Base-by-base conservation (phyloP, 345 rosid genomes). In the Pugionium dolabratum region DNA sequence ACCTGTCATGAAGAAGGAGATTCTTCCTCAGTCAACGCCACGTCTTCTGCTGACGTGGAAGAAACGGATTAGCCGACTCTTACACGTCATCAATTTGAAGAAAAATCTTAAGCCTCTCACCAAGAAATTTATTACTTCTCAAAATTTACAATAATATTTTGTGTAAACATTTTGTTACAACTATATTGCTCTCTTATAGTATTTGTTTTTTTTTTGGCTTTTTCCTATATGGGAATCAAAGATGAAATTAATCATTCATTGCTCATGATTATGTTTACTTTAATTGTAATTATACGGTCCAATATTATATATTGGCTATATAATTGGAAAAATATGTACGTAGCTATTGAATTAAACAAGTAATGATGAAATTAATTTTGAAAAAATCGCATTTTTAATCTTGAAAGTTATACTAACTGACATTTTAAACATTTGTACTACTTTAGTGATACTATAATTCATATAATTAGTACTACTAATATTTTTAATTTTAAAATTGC, bases 11-110 rank as follows among this genome's bases (percentile, higher is more conserved):
- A 37, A 70, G 58, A 47, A 71, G 40, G 59, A 63, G 6, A 48
- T 33, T 11, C 4, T 27, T 33, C 11, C 4, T 48, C 86, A 83
- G 65, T 70, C 73, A 6, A 86, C 59, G 63, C 78, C 82, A 0
- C 78, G 74, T 2, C 79, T 69, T 5, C 45, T 84, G n/a, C 78
- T 85, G 64, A 81, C 84, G 83, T 93, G 97, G 97, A 83, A 85
- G 49, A 87, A 78, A 78, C 78, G 80, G 65, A 85, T 93, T 70
- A 81, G 96, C 3, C 83, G 87, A 18, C 29, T 89, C 42, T 75
- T 90, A 75, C 87, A 81, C 11, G 78, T 80, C 53, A 70, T 86
- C 55, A 80, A 78, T 60, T 82, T 34, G 3, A 34, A 5, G 36
- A 34, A 34, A 18, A 18, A 18, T 18, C 18, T 18, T 18, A 18